Base-by-base conservation (phyloP, 1,139 yeast genomes). In the Blastobotrys illinoisensis region DNA sequence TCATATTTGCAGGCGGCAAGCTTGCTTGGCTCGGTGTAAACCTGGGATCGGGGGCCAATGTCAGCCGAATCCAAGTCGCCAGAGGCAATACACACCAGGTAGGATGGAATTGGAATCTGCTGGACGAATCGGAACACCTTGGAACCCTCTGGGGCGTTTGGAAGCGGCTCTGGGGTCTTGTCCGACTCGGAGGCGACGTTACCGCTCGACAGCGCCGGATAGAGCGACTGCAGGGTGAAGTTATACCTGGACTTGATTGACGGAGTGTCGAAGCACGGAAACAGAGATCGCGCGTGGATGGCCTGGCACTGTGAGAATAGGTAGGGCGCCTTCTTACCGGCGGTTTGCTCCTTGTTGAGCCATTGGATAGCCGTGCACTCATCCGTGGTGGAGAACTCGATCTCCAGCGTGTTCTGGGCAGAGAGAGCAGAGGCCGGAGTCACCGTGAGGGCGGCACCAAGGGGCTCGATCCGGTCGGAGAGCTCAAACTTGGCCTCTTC, bases 211-310 rank as follows among this genome's bases (percentile, higher is more conserved):
- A 89, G 81, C 1, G 83, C 81, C 47, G 85, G 85, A 57, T 81
- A 75, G 13, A 83, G 79, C 1, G 96, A 88, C 48, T 71, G 78
- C 51, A 88, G 83, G 44, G 74, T 72, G 62, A 86, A 82, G 16
- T 74, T 71, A 67, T 79, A 87, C 0, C 83, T 76, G 3, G 90
- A 79, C 70, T 90, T 90, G 52, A 88, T 79, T 0, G 95, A 79
- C 2, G 97, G 97, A 0, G 97, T 89, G 69, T 90, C 97, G 68
- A 90, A 90, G 64, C 91, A 87, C 1, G 97, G 97, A 73, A 86
- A 85, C 64, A 90, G 77, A 21, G 95, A 82, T 67, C 97, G 79
- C 19, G 96, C 95, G 66, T 90, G 97, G 60, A 87, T 88, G 40
- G 97, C 89, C 73, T 90, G 96, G 67, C 95, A 82, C 71, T 90